Evolutionary conservation across 441 rosid species (phyloP), one percentile per base, ranked within the genome.

Genomic region (Erodium trifolium): DNA sequence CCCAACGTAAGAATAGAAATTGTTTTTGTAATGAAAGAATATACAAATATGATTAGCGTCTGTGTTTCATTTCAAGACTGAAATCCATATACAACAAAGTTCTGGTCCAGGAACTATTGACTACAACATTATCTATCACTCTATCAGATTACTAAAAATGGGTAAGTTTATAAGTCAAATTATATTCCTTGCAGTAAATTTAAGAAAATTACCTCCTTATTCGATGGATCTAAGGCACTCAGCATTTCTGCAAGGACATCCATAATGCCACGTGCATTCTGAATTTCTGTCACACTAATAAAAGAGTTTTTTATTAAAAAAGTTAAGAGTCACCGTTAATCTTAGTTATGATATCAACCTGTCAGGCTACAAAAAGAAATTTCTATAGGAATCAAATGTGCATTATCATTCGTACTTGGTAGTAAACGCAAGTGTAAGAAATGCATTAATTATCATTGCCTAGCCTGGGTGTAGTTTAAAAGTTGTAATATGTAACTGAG

Each of bases 221-320:
- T 90, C 65, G 78, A 83, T 17, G 98, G 98, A 76, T 88, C 96
- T 77, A 95, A 66, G 71, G 99, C 99, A 86, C 67, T 92, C 73
- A 95, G 86, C 99, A 95, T 92, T 82, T 95, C 99, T 14, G 93
- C 75, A 74, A 95, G 96, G 65, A 95, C 98, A 72, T 95, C 99
- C 98, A 95, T 88, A 66, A 92, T 84, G 72, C 98, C 98, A 27
- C 95, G 91, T 29, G 97, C 99, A 82, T 92, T 95, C 79, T 95
- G 99, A 82, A 92, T 90, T 85, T 95, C 99, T 68, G 97, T 75
- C 92, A 92, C 73, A 80, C 99, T 95, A 72, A 77, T 43, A 74
- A 80, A 83, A 67, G 29, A 76, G 71, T 77, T 71, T 70, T 68
- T 8, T 9, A 63, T 68, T 68, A 71, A 79, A 71, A 67, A 65